Evolutionary conservation across 2,329 filamentous ascomycete species (phyloP).

Genomic region (Coleophoma crateriformis): DNA sequence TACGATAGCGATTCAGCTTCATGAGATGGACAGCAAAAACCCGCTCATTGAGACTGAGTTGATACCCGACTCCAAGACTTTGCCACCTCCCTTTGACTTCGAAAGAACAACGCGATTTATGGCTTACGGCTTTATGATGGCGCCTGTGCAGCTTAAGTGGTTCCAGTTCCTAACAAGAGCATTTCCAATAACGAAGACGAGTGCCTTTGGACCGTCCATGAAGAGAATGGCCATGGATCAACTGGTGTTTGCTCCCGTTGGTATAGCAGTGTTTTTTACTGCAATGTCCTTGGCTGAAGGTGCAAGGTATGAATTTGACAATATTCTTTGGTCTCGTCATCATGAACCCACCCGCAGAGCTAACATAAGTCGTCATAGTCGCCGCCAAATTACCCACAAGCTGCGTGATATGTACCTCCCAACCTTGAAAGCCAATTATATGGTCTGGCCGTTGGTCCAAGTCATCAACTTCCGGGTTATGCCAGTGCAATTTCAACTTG

Average conservation of each 20-base stretch:
- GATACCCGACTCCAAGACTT: conserved; percentile 54
- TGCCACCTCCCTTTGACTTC: conserved; percentile 88
- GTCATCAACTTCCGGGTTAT: conserved; percentile 94
- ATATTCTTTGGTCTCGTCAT: too few relatives aligned
- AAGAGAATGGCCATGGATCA: conserved; percentile 93
- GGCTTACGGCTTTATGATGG: conserved; percentile 96
- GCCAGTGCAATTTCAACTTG: conserved; percentile 93
- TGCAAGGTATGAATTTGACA: conserved; percentile 52
- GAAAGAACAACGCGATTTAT: conserved; percentile 93
- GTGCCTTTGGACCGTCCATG: conserved; percentile 70
- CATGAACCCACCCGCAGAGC: too few relatives aligned
- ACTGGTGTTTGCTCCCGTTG: conserved; percentile 84
- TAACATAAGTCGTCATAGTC: too few relatives aligned
- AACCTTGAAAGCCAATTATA: conserved; percentile 90
- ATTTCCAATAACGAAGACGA: conserved; percentile 79
- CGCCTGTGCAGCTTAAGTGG: conserved; percentile 92
- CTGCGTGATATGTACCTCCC: conserved; percentile 91
- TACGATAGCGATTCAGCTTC: conserved; percentile 77
- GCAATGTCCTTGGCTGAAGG: conserved; percentile 96
- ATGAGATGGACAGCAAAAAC: conserved; percentile 79
- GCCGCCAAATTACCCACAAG: conserved; percentile 58
- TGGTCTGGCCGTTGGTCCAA: conserved; percentile 94
- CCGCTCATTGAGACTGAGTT: conserved; percentile 60
- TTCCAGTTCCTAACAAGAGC: conserved; percentile 76
- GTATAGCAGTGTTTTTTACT: conserved; percentile 85